These are phyloP conservation scores for Gentiana straminea DNA, from an alignment of 257 asterid genomes.

Conservation along the genomic window DNA sequence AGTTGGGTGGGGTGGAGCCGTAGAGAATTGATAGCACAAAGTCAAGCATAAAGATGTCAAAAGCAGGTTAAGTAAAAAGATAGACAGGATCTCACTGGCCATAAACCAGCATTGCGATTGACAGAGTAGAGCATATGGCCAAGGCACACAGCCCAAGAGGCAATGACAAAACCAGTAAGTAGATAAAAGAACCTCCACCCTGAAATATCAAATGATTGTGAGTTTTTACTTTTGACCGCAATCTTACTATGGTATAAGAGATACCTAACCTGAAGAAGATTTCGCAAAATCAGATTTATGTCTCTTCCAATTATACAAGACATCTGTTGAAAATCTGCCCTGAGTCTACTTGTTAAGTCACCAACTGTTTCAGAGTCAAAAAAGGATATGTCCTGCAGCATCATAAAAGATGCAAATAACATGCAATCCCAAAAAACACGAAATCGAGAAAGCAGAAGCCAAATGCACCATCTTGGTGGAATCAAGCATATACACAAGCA, in stretches of 20 bases:
- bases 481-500: too few species aligned
- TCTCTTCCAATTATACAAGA: conserved; percentile 98
- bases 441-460: too few species aligned
- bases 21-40: too few species aligned
- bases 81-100: conserved; percentile 78
- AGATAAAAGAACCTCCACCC: conserved; percentile 85
- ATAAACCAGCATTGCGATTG: conserved; percentile 68
- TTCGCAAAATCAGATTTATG: conserved; percentile 76
- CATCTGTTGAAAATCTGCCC: conserved; percentile 98
- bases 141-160: conserved; percentile 85
- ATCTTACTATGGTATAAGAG: conserved; percentile 8
- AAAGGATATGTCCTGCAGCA: conserved; percentile 86
- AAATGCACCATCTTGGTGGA: too few species aligned
- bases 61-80: too few species aligned
- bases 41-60: too few species aligned
- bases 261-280: conserved; percentile 74
- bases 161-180: conserved; percentile 75
- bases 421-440: too few species aligned
- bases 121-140: conserved; percentile 61
- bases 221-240: conserved; percentile 18
- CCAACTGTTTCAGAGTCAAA: conserved; percentile 95
- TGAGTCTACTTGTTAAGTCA: conserved; percentile 96
- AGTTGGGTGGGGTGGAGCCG: too few species aligned
- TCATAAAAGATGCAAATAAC: conserved; percentile 11
- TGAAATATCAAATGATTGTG: conserved; percentile 23